Evolutionary conservation across 495 filamentous ascomycete species (phyloP), one percentile per base, ranked within the genome.

Genomic region (Apiosordaria backusii): DNA sequence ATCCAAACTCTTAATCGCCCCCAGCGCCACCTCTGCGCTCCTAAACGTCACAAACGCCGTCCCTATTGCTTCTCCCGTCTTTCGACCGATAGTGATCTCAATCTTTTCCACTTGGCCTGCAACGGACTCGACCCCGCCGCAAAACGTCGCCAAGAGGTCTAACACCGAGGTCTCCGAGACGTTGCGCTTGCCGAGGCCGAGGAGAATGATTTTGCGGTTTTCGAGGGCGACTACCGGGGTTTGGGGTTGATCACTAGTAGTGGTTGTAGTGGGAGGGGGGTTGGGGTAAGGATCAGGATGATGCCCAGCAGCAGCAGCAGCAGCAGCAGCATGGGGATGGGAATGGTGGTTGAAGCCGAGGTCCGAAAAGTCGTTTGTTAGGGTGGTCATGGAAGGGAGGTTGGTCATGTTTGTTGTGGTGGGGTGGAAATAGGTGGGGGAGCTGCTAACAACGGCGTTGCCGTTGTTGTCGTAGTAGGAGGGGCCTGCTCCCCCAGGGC

Each of bases 201-300:
- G 54, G 19, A 69, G 54, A 54, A 69, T 7, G 63, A 69, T 69
- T 16, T 63, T 65, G 50, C 67, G 63, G 60, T 65, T 54, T 16
- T 69, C 67, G 19, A 60, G 10, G 19, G 16, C 9, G 35, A 35
- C 24, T 24, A 62, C 63, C n/a, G 35, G 21, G n/a, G 19, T 27
- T 1, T 0, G 61, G 22, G 27, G 55, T n/a, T n/a, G n/a, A n/a
- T n/a, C n/a, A n/a, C n/a, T n/a, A n/a, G n/a, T n/a, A n/a, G n/a
- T n/a, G n/a, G n/a, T n/a, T n/a, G n/a, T n/a, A n/a, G n/a, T n/a
- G n/a, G n/a, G n/a, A n/a, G n/a, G n/a, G n/a, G n/a, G n/a, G n/a
- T n/a, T n/a, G n/a, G n/a, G n/a, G n/a, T n/a, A n/a, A n/a, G n/a
- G n/a, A n/a, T n/a, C n/a, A n/a, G n/a, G n/a, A n/a, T n/a, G n/a